A percentile compares a stretch with the other conserved stretches of the same genome.
These are phyloP conservation scores for Colletotrichum chlorophyti DNA, from an alignment of 2,329 filamentous ascomycete genomes.

Conservation along the genomic window DNA sequence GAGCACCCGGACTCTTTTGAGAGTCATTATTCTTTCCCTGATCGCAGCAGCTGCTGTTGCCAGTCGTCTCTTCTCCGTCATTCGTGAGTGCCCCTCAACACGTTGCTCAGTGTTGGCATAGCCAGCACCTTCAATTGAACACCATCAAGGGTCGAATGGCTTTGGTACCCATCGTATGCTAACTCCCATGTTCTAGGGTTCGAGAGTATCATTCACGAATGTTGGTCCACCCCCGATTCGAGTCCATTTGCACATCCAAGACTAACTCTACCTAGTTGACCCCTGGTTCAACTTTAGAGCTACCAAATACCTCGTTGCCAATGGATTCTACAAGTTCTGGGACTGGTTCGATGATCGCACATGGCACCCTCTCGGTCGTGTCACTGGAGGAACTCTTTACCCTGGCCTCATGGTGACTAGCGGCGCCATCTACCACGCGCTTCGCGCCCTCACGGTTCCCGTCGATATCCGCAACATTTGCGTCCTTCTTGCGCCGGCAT, in stretches of 20 bases:
- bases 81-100: constrained; percentile 69
- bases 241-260: constrained; percentile 17
- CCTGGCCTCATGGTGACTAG: constrained; percentile 99
- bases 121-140: constrained; percentile 11
- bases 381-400: constrained; percentile 98
- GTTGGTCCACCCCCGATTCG: constrained; percentile 62
- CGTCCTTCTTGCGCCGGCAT: constrained; percentile 92
- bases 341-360: constrained; percentile 99
- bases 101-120: background rate
- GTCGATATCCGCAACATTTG: constrained; percentile 99
- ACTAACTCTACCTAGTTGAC: constrained; percentile 72
- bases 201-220: constrained; percentile 99
- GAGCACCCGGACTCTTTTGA: constrained; percentile 84
- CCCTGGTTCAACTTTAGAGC: constrained; percentile 99
- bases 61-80: constrained; percentile 96
- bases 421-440: constrained; percentile 92
- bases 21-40: constrained; percentile 86
- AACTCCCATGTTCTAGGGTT: constrained; percentile 68
- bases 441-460: constrained; percentile 86
- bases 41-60: constrained; percentile 92
- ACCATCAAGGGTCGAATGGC: background rate
- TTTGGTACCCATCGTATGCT: constrained; percentile 33
- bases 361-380: constrained; percentile 98
- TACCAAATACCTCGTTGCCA: constrained; percentile 94
- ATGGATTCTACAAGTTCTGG: constrained; percentile 99